A percentile compares a stretch with the other conserved stretches of the same genome.
Conservation (phyloP, 2,329 filamentous ascomycete genomes). For the Fusarium transvaalense region DNA sequence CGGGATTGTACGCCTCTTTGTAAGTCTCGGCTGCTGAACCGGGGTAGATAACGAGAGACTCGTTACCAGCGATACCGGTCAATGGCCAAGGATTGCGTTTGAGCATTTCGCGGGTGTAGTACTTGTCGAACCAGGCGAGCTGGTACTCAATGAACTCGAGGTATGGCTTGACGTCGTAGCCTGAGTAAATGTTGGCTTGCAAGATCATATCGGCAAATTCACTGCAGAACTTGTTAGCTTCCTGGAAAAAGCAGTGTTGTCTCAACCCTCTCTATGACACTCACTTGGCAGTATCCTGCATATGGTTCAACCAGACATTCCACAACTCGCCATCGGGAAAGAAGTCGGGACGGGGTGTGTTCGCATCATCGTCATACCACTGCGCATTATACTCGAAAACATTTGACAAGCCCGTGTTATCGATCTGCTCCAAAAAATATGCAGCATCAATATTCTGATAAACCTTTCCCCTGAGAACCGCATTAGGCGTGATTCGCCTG, state of each 20-base stretch:
- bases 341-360: slow-evolving; percentile 2
- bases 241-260: too few relatives aligned
- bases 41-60: slow-evolving; percentile 4
- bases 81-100: slow-evolving; percentile 11
- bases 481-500: slow-evolving; percentile 12
- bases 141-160: slow-evolving; percentile 15
- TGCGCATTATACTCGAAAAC: slow-evolving; percentile 21
- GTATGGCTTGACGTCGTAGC: slow-evolving; percentile 9
- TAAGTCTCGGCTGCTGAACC: slow-evolving; percentile 18
- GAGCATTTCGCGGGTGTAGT: background rate
- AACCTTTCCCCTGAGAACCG: background rate
- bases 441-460: slow-evolving; percentile 14
- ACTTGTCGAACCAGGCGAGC: slow-evolving; percentile 13
- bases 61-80: background rate
- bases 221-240: background rate
- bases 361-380: slow-evolving; percentile 16
- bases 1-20: slow-evolving; percentile 6
- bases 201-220: slow-evolving; percentile 17
- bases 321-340: slow-evolving; percentile 9
- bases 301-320: slow-evolving; percentile 21
- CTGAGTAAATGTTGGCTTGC: slow-evolving; percentile 13
- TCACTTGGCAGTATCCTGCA: slow-evolving; percentile 18
- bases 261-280: background rate
- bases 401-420: slow-evolving; percentile 3
- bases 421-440: slow-evolving; percentile 6